Percentiles rank a stretch among this genome's conserved stretches.
Conservation (phyloP, 108 stramenopile genomes). For the Conticribra weissflogii region DNA sequence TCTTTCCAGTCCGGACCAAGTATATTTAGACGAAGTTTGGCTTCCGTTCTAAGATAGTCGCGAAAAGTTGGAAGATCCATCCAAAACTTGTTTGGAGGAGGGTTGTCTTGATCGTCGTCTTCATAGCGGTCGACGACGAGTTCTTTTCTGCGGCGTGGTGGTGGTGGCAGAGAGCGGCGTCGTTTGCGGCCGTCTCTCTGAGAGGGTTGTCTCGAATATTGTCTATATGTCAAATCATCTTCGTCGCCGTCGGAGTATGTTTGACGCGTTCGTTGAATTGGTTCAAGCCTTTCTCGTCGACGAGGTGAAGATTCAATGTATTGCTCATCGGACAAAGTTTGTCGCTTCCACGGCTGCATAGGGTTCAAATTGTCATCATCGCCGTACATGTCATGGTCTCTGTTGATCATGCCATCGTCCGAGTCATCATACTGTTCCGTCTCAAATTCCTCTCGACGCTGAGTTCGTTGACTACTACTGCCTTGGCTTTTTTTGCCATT, state of each 20-base stretch:
- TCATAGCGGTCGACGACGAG: conserved; percentile 45
- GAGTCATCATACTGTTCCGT: not conserved
- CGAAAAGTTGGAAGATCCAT: conserved; percentile 81
- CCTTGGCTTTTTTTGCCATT: not conserved
- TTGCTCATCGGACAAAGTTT: no score
- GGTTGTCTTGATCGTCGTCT: conserved; percentile 30
- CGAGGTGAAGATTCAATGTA: no score
- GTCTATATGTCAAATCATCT: no score
- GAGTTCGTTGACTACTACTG: not conserved
- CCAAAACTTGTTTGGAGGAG: conserved; percentile 65
- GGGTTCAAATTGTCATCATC: no score
- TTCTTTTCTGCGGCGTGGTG: conserved; percentile 19
- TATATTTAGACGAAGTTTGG: conserved; percentile 63
- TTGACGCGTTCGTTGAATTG: no score
- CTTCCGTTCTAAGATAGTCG: conserved; percentile 65
- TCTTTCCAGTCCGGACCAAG: conserved; percentile 75
- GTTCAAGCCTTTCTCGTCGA: no score
- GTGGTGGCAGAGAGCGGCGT: conserved; percentile 17
- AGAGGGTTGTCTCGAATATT: not conserved
- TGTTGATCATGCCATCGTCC: no score
- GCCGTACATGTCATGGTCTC: no score
- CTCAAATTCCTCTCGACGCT: not conserved
- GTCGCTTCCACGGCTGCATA: no score
- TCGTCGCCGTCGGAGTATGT: not conserved
- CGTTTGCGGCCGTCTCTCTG: conserved; percentile 1